These are phyloP conservation scores for Amphibolis antarctica DNA, from an alignment of 106 monocot genomes.

Conservation along the genomic window DNA sequence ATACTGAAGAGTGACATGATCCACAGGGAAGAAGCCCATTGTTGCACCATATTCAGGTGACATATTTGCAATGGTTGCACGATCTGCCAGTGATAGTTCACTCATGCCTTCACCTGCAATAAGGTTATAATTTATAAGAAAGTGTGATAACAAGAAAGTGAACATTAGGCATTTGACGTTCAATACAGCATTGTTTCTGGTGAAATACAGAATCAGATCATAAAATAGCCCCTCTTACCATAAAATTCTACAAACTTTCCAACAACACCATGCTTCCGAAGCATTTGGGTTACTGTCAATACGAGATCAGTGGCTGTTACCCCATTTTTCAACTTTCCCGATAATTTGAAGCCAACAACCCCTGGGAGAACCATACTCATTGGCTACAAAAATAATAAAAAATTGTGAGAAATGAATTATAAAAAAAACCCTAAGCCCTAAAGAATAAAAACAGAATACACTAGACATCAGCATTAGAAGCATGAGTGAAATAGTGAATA, in stretches of 20 bases:
- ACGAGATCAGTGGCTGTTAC: slow-evolving; percentile 91
- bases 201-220: background rate
- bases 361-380: slow-evolving; percentile 96
- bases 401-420: slow-evolving; percentile 11
- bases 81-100: slow-evolving; percentile 68
- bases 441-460: too few relatives aligned
- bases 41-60: slow-evolving; percentile 98
- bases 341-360: slow-evolving; percentile 74
- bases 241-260: slow-evolving; percentile 96
- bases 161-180: background rate
- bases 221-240: slow-evolving; percentile 29
- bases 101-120: slow-evolving; percentile 74
- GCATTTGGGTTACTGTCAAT: slow-evolving; percentile 79
- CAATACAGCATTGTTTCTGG: background rate
- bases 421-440: background rate
- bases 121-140: too few relatives aligned
- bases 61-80: slow-evolving; percentile 95
- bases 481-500: too few relatives aligned
- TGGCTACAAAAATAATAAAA: too few relatives aligned
- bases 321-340: slow-evolving; percentile 61
- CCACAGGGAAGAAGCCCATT: slow-evolving; percentile 98
- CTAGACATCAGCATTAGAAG: too few relatives aligned
- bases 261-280: slow-evolving; percentile 91
- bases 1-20: slow-evolving; percentile 74
- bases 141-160: background rate